Evolutionary conservation across 768 basidiomycete genomes (phyloP).

Genomic region (Brasilioporus rufonigricans): DNA sequence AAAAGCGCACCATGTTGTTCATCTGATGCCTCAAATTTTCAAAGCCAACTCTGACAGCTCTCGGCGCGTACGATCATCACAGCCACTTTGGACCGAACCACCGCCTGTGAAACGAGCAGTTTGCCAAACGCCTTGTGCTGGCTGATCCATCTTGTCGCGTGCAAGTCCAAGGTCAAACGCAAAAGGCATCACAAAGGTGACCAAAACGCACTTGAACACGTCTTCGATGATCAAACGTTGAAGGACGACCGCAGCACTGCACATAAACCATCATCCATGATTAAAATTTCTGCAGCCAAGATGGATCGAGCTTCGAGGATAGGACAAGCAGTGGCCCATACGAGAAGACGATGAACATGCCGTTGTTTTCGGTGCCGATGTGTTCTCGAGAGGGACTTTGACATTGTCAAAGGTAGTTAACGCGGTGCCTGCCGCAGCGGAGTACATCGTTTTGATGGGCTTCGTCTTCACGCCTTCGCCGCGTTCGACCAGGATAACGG

Average conservation of each 20-base stretch:
- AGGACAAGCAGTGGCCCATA: slow-evolving; percentile 5
- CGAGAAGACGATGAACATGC: slow-evolving; percentile 49
- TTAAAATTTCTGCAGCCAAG: slow-evolving; percentile 53
- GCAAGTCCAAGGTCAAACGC: neutral
- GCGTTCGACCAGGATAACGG: neutral
- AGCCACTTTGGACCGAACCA: slow-evolving; percentile 75
- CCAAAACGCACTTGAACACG: slow-evolving; percentile 54
- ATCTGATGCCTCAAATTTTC: slow-evolving; percentile 82
- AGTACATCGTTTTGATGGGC: slow-evolving; percentile 1
- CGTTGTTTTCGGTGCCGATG: neutral
- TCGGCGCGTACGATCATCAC: slow-evolving; percentile 69
- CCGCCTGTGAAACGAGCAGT: slow-evolving; percentile 62
- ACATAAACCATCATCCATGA: slow-evolving; percentile 75
- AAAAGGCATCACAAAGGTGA: neutral
- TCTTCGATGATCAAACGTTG: slow-evolving; percentile 72
- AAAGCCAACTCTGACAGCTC: slow-evolving; percentile 71
- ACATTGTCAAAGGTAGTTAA: neutral
- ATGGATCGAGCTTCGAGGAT: neutral
- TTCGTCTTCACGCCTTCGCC: neutral
- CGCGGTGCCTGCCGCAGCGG: neutral
- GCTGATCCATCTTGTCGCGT: slow-evolving; percentile 58
- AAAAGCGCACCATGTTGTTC: slow-evolving; percentile 60
- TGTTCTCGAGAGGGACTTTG: slow-evolving; percentile 1
- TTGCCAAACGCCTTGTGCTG: slow-evolving; percentile 82
- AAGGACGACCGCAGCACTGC: slow-evolving; percentile 41